Conservation (phyloP, 108 stramenopile genomes). For the Epithemia pelagica region DNA sequence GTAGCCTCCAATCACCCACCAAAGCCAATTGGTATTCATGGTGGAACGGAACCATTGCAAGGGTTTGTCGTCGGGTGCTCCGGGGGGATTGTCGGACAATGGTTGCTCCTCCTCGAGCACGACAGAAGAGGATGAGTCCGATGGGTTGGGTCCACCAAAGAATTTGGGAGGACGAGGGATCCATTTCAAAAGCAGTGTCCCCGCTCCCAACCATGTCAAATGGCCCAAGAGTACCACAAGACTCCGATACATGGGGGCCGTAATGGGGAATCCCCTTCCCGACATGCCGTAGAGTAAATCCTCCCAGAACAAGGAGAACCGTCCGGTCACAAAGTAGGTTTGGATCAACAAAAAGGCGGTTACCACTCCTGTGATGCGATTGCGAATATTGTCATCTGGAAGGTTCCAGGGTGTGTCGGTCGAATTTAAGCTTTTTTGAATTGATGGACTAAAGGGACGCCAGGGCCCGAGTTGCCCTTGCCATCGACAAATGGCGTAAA, state of each 20-base stretch:
- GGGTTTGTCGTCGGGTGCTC: slow-evolving; percentile 6
- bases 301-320: slow-evolving; percentile 66
- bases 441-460: not conserved
- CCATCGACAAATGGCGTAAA: slow-evolving; percentile 1
- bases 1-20: slow-evolving; percentile 93
- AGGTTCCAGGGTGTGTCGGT: slow-evolving; percentile 27
- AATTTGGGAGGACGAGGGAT: slow-evolving; percentile 67
- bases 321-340: slow-evolving; percentile 75
- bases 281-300: slow-evolving; percentile 63
- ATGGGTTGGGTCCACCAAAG: slow-evolving; percentile 40
- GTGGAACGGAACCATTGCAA: not conserved
- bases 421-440: not conserved
- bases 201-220: slow-evolving; percentile 72
- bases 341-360: slow-evolving; percentile 47
- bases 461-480: slow-evolving; percentile 4
- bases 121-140: not conserved
- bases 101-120: not conserved
- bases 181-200: slow-evolving; percentile 47
- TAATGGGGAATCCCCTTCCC: slow-evolving; percentile 51
- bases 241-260: slow-evolving; percentile 79
- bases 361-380: slow-evolving; percentile 24
- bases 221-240: slow-evolving; percentile 84
- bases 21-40: slow-evolving; percentile 55
- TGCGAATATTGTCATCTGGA: slow-evolving; percentile 7
- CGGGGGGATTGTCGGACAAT: slow-evolving; percentile 2